These are phyloP conservation scores for Trichomonas vaginalis DNA, from an alignment of 208 protist species.

Conservation along the genomic window DNA sequence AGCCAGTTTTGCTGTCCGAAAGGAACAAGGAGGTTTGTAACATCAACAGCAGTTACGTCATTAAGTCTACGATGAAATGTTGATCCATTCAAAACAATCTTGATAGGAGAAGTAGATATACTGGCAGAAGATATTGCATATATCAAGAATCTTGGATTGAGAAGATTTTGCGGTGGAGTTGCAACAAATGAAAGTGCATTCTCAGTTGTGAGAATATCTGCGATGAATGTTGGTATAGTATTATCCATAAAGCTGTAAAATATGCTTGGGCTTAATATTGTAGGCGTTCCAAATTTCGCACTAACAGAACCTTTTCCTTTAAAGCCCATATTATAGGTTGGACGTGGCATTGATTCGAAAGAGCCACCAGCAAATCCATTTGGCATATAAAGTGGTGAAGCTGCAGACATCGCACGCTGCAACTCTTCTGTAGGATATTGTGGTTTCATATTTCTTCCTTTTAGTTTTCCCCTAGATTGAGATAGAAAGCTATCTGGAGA, in stretches of 20 bases:
- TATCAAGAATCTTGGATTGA: neutral
- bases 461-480: neutral
- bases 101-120: neutral
- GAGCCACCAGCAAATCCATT: neutral
- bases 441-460: neutral
- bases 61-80: neutral
- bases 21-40: neutral
- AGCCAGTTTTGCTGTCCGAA: conserved; percentile 8
- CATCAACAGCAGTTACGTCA: neutral
- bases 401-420: neutral
- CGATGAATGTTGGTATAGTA: neutral
- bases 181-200: neutral
- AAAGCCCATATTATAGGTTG: neutral
- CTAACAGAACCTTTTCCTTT: neutral
- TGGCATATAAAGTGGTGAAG: neutral
- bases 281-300: neutral
- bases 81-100: neutral
- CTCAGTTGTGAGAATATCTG: neutral
- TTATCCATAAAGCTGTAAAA: neutral
- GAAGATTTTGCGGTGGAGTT: neutral
- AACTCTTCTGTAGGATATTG: neutral
- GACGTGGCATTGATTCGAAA: neutral
- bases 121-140: neutral
- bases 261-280: neutral
- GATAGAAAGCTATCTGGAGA: neutral